Conservation (phyloP, 2,329 filamentous ascomycete species). For the Nothopassalora personata region DNA sequence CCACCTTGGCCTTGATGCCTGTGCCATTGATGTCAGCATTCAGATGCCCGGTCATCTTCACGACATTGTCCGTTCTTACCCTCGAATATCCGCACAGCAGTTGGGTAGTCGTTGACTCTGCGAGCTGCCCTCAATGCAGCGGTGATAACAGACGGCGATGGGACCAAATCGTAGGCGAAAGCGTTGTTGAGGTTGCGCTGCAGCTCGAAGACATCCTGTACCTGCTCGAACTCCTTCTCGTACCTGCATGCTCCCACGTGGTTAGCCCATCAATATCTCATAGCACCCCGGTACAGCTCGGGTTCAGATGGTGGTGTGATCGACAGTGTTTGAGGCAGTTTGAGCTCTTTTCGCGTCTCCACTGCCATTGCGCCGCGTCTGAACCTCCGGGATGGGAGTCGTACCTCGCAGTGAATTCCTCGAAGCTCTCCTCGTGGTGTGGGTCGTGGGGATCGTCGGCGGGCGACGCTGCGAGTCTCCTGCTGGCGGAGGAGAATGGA, state of each 20-base stretch:
- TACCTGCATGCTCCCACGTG: constrained; percentile 59
- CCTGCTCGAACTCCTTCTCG: constrained; percentile 97
- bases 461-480: constrained; percentile 22
- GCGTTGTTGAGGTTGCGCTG: constrained; percentile 98
- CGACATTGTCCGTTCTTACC: constrained; percentile 50
- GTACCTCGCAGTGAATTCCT: constrained; percentile 98
- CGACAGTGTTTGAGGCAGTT: constrained; percentile 23
- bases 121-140: constrained; percentile 90
- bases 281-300: neutral
- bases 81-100: constrained; percentile 97
- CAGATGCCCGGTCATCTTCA: neutral
- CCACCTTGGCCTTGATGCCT: constrained; percentile 99
- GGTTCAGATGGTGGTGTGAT: constrained; percentile 5
- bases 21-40: constrained; percentile 15
- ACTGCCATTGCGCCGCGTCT: constrained; percentile 13
- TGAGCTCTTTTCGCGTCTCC: constrained; percentile 21
- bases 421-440: constrained; percentile 94
- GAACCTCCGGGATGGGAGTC: constrained; percentile 21
- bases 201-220: constrained; percentile 99
- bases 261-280: neutral
- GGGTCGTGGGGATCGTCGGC: constrained; percentile 40
- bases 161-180: constrained; percentile 99
- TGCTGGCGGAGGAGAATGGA: constrained; percentile 50
- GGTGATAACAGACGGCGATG: constrained; percentile 81
- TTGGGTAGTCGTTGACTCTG: constrained; percentile 97